Evolutionary conservation across 2,329 filamentous ascomycete genomes (phyloP).

Genomic region (Cladosporium oxysporum): DNA sequence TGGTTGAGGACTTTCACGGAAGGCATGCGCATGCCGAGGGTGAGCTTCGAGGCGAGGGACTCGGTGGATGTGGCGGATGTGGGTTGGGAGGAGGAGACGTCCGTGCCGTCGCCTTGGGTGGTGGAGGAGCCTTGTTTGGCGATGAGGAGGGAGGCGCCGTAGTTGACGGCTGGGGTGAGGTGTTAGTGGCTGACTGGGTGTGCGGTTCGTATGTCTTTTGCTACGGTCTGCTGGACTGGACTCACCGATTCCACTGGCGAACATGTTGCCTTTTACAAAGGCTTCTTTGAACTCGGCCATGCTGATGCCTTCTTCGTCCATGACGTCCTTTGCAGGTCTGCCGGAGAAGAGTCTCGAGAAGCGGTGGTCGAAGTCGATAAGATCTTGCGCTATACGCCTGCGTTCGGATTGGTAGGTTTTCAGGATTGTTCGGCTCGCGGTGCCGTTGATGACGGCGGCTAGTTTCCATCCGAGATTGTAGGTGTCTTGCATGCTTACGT

Average conservation of each 20-base stretch:
- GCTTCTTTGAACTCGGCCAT: slow-evolving; percentile 64
- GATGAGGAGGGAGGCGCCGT: slow-evolving; percentile 58
- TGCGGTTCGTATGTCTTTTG: no score
- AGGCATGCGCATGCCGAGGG: slow-evolving; percentile 59
- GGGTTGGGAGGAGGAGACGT: slow-evolving; percentile 36
- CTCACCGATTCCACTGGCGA: slow-evolving; percentile 56
- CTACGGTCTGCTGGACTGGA: background rate
- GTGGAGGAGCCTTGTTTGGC: slow-evolving; percentile 51
- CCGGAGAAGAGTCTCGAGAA: slow-evolving; percentile 60
- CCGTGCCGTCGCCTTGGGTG: slow-evolving; percentile 52
- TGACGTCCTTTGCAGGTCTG: slow-evolving; percentile 59
- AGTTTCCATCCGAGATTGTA: no score
- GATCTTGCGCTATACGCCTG: no score
- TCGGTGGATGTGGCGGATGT: background rate
- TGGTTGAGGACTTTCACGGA: slow-evolving; percentile 63
- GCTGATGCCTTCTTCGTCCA: slow-evolving; percentile 62
- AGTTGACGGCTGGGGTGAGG: slow-evolving; percentile 52
- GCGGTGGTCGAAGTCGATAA: slow-evolving; percentile 52
- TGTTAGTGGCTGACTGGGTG: background rate
- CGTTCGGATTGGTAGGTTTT: no score
- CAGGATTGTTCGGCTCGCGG: no score
- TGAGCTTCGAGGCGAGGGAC: slow-evolving; percentile 41
- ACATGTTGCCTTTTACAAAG: slow-evolving; percentile 61
- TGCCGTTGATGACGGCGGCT: no score
- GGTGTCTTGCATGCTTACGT: background rate